Evolutionary conservation across 345 rosid species (phyloP).

Genomic region (Sisymbrium irio): DNA sequence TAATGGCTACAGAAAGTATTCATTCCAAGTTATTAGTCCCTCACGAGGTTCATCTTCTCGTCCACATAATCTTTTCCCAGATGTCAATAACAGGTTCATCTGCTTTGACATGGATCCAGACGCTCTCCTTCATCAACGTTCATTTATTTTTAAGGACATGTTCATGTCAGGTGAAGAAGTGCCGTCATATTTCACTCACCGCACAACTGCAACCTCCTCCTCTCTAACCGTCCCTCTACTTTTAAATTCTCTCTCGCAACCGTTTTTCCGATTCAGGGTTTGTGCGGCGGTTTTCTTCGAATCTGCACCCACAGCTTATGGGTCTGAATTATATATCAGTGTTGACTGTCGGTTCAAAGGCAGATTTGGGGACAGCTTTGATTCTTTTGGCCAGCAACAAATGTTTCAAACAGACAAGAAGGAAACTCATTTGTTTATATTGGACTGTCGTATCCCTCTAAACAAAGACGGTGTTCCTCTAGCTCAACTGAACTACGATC

Average conservation of each 20-base stretch:
- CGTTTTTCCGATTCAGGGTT: neutral
- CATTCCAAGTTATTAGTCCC: neutral
- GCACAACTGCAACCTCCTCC: neutral
- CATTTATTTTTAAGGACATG: neutral
- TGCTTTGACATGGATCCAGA: neutral
- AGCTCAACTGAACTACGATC: neutral
- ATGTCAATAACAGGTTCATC: neutral
- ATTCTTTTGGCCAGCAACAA: neutral
- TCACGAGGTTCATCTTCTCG: neutral
- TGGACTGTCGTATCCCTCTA: neutral
- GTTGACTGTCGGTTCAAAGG: neutral
- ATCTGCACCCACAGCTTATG: neutral
- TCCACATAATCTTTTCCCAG: neutral
- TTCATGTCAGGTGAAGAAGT: neutral
- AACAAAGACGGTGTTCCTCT: neutral
- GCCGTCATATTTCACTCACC: neutral
- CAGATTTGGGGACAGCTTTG: neutral
- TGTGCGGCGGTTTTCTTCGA: neutral
- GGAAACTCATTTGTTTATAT: neutral
- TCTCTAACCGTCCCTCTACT: neutral
- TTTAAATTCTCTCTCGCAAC: neutral
- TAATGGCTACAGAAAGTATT: neutral
- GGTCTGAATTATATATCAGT: neutral
- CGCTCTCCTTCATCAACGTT: neutral
- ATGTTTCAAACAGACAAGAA: neutral